phyloP scores from a whole-genome alignment of 192 early-diverging fungal species.

The Backusella liffmaniae region DNA sequence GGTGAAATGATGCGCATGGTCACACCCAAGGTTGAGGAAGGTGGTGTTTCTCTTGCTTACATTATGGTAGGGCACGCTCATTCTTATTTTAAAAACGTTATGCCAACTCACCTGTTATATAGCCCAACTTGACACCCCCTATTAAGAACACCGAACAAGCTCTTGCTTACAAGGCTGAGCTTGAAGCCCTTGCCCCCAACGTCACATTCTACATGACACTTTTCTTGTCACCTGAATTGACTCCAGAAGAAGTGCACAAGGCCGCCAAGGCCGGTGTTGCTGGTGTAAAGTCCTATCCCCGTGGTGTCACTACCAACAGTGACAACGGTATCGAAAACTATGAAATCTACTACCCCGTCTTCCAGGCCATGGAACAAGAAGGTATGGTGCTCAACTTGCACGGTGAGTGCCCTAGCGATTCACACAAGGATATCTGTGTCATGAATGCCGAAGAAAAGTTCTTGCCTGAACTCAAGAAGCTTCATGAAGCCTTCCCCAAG shows the following conservation, averaged over 20 bases:
- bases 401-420: slow-evolving; percentile 90
- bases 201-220: slow-evolving; percentile 93
- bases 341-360: slow-evolving; percentile 89
- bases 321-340: slow-evolving; percentile 93
- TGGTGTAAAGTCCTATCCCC: slow-evolving; percentile 92
- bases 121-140: slow-evolving; percentile 95
- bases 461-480: slow-evolving; percentile 77
- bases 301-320: slow-evolving; percentile 97
- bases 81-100: background rate
- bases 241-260: slow-evolving; percentile 84
- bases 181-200: slow-evolving; percentile 79
- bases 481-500: slow-evolving; percentile 89
- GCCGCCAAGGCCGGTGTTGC: slow-evolving; percentile 80
- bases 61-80: slow-evolving; percentile 72
- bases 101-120: slow-evolving; percentile 6
- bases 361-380: slow-evolving; percentile 91
- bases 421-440: slow-evolving; percentile 84
- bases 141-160: slow-evolving; percentile 87
- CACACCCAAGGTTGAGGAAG: slow-evolving; percentile 74
- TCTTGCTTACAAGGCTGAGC: slow-evolving; percentile 75
- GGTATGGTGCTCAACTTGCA: slow-evolving; percentile 96
- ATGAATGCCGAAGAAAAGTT: slow-evolving; percentile 97
- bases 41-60: slow-evolving; percentile 83
- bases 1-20: slow-evolving; percentile 89
- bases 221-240: slow-evolving; percentile 85